Percentiles rank a stretch among this genome's conserved stretches.
phyloP scores from a whole-genome alignment of 306 rosid species.

The Mucuna pruriens region DNA sequence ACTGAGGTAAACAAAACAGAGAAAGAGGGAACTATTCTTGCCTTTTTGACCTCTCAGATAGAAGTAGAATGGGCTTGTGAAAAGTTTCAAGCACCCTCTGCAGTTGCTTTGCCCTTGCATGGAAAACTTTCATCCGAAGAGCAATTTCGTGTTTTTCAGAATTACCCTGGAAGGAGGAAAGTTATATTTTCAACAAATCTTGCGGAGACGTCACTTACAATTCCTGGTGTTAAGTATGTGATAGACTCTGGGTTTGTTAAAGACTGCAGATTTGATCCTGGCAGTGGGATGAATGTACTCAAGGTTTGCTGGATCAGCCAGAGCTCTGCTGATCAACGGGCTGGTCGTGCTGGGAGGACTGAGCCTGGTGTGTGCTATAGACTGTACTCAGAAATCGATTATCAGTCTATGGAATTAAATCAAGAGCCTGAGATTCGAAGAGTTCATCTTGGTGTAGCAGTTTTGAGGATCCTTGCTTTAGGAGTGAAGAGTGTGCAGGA shows the following conservation, averaged over 20 bases:
- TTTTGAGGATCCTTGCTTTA: slow-evolving; percentile 84
- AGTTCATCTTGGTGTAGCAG: slow-evolving; percentile 98
- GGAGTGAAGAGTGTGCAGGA: slow-evolving; percentile 74
- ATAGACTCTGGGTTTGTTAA: slow-evolving; percentile 86
- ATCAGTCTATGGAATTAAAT: slow-evolving; percentile 65
- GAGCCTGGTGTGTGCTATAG: slow-evolving; percentile 93
- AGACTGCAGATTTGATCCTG: slow-evolving; percentile 84
- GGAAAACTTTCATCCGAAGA: slow-evolving; percentile 86
- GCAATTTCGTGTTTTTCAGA: slow-evolving; percentile 74
- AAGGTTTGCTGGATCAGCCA: slow-evolving; percentile 83
- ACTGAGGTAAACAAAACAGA: slow-evolving; percentile 68
- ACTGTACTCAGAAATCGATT: slow-evolving; percentile 78
- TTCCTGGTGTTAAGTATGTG: slow-evolving; percentile 95
- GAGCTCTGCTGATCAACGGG: slow-evolving; percentile 95
- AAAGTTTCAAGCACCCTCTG: slow-evolving; percentile 61
- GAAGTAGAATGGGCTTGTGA: slow-evolving; percentile 98
- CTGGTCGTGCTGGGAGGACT: slow-evolving; percentile 98
- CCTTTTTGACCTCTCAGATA: slow-evolving; percentile 90
- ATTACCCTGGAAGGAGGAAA: slow-evolving; percentile 72
- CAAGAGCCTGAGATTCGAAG: slow-evolving; percentile 97
- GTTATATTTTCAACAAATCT: slow-evolving; percentile 92
- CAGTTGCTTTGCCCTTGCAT: slow-evolving; percentile 80
- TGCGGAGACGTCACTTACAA: slow-evolving; percentile 94
- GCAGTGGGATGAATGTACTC: slow-evolving; percentile 91
- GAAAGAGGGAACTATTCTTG: slow-evolving; percentile 83